Evolutionary conservation across 2,329 filamentous ascomycete genomes (phyloP).

Genomic region (Rutstroemia sydowiana): DNA sequence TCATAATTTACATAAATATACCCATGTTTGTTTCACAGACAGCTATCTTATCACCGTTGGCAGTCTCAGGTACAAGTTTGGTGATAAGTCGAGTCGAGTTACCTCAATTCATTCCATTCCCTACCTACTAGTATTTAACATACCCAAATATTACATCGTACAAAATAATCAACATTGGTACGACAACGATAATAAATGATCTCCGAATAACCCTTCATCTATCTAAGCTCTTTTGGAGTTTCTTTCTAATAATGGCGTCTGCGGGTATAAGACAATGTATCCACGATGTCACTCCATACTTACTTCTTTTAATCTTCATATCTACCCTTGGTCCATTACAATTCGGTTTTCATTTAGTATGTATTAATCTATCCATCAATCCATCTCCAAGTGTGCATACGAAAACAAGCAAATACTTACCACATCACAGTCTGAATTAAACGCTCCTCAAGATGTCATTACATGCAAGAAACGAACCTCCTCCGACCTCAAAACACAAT

Average conservation of each 20-base stretch:
- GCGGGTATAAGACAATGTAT: constrained; percentile 27
- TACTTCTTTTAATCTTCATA: constrained; percentile 67
- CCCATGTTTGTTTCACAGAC: no score
- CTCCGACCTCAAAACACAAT: constrained; percentile 21
- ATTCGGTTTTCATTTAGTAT: constrained; percentile 88
- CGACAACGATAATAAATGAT: no score
- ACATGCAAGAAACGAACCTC: constrained; percentile 66
- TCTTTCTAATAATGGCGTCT: constrained; percentile 27
- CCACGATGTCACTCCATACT: constrained; percentile 57
- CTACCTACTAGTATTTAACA: no score
- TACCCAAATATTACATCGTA: no score
- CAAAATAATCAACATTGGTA: no score
- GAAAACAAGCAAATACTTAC: constrained; percentile 4
- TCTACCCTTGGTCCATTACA: constrained; percentile 83
- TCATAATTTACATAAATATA: no score
- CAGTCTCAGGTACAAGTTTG: no score
- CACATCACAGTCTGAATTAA: constrained; percentile 72
- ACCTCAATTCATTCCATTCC: no score
- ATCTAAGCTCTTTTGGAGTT: neutral
- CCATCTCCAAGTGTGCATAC: neutral
- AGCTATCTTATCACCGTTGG: no score
- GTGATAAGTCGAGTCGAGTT: no score
- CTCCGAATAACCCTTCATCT: neutral
- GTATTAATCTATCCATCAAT: constrained; percentile 14
- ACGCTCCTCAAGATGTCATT: constrained; percentile 89